Evolutionary conservation across 495 filamentous ascomycete genomes (phyloP).

Genomic region (Xylaria palmicola): DNA sequence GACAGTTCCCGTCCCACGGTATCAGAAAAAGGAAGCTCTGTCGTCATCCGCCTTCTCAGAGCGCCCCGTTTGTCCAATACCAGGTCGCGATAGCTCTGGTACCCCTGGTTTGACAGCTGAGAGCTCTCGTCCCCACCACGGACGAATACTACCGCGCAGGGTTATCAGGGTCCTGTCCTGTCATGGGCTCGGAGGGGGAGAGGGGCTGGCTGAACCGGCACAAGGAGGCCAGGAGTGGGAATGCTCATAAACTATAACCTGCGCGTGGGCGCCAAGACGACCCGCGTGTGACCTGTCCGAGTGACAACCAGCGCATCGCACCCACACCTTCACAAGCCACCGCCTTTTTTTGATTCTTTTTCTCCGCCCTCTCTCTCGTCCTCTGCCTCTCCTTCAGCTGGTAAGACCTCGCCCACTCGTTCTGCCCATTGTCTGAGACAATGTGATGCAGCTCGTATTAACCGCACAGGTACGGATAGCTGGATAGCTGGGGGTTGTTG

Average conservation of each 20-base stretch:
- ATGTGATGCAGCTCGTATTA: slow-evolving; percentile 2
- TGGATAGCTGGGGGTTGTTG: background rate
- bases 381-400: background rate
- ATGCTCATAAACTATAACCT: slow-evolving; percentile 5
- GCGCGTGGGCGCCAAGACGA: slow-evolving; percentile 1
- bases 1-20: no score
- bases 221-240: background rate
- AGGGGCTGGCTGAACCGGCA: background rate
- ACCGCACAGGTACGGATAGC: no score
- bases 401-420: background rate
- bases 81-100: background rate
- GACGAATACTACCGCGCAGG: background rate
- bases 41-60: slow-evolving; percentile 9
- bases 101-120: slow-evolving; percentile 1
- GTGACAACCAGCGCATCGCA: slow-evolving; percentile 15
- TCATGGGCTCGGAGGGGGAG: no score
- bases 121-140: background rate
- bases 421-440: background rate
- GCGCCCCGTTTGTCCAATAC: slow-evolving; percentile 3
- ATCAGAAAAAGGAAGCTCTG: background rate
- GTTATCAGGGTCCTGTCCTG: background rate
- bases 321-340: background rate
- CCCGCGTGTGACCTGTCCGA: slow-evolving; percentile 2
- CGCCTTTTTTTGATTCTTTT: background rate
- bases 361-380: background rate